phyloP scores from a whole-genome alignment of 2,329 filamentous ascomycete genomes.

The Colletotrichum tropicale region DNA sequence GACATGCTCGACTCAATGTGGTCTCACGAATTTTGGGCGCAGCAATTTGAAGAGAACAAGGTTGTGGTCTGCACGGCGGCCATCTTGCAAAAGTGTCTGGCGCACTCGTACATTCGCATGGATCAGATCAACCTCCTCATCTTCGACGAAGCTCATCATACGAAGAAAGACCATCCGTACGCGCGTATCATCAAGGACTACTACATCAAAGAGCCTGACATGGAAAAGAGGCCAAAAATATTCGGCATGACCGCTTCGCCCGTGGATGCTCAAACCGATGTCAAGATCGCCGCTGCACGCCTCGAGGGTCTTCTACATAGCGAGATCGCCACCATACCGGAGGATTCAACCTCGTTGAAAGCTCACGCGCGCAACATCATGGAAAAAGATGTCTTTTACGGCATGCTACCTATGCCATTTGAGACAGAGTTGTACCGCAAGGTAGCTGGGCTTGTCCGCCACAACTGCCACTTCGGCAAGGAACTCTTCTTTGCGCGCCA shows the following conservation, averaged over 20 bases:
- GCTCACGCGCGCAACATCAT: conserved; percentile 50
- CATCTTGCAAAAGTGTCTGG: conserved; percentile 79
- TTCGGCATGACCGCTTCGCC: conserved; percentile 98
- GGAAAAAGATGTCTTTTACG: conserved; percentile 50
- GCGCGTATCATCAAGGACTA: conserved; percentile 89
- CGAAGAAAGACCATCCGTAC: conserved; percentile 93
- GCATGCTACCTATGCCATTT: conserved; percentile 50
- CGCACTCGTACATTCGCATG: conserved; percentile 81
- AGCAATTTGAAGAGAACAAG: conserved; percentile 68
- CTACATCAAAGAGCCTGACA: conserved; percentile 61
- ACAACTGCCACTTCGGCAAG: conserved; percentile 53
- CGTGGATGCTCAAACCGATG: conserved; percentile 80
- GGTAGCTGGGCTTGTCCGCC: conserved; percentile 51
- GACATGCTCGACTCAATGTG: conserved; percentile 56
- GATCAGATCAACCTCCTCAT: conserved; percentile 85
- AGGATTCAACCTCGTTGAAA: conserved; percentile 40
- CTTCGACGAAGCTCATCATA: conserved; percentile 96
- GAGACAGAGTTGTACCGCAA: conserved; percentile 68
- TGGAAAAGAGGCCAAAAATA: conserved; percentile 69
- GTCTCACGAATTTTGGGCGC: conserved; percentile 52
- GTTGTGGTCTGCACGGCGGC: conserved; percentile 93
- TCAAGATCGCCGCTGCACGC: conserved; percentile 71
- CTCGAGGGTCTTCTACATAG: conserved; percentile 81
- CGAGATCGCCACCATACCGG: conserved; percentile 76
- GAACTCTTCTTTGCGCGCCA: conserved; percentile 64